Conservation (phyloP, 805 yeast genomes). For the Yarrowia keelungensis region DNA sequence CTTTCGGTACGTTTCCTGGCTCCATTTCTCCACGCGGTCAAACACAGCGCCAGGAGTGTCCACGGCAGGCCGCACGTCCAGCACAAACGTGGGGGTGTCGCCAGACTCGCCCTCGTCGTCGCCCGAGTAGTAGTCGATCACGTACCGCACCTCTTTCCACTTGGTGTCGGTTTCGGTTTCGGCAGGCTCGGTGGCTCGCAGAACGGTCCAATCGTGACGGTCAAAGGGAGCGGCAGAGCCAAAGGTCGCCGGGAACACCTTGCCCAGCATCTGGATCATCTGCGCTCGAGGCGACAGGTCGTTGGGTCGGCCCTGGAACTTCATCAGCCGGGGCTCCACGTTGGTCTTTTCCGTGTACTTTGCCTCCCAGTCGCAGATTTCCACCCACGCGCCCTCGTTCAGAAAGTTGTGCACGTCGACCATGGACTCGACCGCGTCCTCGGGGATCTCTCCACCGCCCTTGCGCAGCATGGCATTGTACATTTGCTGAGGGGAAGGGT, state of each 20-base stretch:
- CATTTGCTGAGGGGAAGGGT: conserved; percentile 99
- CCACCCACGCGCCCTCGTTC: conserved; percentile 98
- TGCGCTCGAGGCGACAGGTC: conserved; percentile 87
- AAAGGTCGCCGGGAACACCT: conserved; percentile 73
- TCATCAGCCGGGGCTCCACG: conserved; percentile 74
- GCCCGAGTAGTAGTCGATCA: conserved; percentile 95
- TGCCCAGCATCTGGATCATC: conserved; percentile 67
- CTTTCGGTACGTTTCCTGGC: conserved; percentile 67
- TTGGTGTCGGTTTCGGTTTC: conserved; percentile 48
- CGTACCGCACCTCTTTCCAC: conserved; percentile 83
- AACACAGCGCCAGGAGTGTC: conserved; percentile 67
- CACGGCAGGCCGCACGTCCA: conserved; percentile 95
- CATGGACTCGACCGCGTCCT: conserved; percentile 96
- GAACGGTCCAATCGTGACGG: conserved; percentile 97
- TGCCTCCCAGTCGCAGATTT: conserved; percentile 89
- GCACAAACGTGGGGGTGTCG: conserved; percentile 88
- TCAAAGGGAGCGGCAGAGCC: conserved; percentile 90
- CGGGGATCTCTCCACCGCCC: conserved; percentile 89
- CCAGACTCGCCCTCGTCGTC: conserved; percentile 79
- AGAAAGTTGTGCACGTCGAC: conserved; percentile 95
- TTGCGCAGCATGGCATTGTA: conserved; percentile 95
- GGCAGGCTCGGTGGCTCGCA: conserved; percentile 60
- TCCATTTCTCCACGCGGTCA: conserved; percentile 76
- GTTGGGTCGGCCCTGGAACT: conserved; percentile 91
- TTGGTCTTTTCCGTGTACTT: conserved; percentile 64